Conservation (phyloP, 192 early-diverging fungal genomes). For the Entophlyctis luteolus region DNA sequence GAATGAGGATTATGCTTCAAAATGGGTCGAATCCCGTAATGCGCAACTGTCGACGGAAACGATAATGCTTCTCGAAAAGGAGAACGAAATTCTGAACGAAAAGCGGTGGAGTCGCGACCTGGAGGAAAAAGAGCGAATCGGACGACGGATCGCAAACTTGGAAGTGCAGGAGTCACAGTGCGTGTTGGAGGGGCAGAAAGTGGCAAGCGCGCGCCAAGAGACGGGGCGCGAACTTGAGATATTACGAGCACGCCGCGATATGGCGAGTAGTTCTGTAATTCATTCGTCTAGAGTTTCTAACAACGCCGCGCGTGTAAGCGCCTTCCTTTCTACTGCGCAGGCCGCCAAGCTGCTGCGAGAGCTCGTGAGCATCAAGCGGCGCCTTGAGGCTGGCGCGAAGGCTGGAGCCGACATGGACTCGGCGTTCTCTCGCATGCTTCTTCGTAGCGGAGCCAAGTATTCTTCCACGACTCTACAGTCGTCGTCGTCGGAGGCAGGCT, state of each 20-base stretch:
- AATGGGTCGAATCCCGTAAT: neutral
- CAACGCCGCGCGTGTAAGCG: too few relatives aligned
- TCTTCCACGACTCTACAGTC: too few relatives aligned
- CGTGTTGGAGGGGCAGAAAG: slow-evolving; percentile 1
- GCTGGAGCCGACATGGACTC: too few relatives aligned
- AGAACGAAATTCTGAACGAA: neutral
- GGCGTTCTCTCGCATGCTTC: too few relatives aligned
- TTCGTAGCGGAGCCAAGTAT: too few relatives aligned
- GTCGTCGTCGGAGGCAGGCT: too few relatives aligned
- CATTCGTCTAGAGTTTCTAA: too few relatives aligned
- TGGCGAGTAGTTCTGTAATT: neutral
- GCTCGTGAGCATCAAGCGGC: too few relatives aligned
- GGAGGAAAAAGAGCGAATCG: slow-evolving; percentile 11
- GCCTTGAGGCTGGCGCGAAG: too few relatives aligned
- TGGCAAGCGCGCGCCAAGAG: neutral
- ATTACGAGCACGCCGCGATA: neutral
- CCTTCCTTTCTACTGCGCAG: too few relatives aligned
- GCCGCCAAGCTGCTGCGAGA: too few relatives aligned
- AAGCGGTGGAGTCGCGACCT: slow-evolving; percentile 14
- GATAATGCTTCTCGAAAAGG: neutral
- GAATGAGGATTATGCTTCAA: slow-evolving; percentile 2
- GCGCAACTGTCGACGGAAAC: neutral
- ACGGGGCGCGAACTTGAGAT: neutral
- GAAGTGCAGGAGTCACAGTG: neutral
- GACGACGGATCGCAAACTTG: slow-evolving; percentile 5